These are phyloP conservation scores for Umbellularia californica DNA, from an alignment of 164 flowering plant species.

Conservation along the genomic window DNA sequence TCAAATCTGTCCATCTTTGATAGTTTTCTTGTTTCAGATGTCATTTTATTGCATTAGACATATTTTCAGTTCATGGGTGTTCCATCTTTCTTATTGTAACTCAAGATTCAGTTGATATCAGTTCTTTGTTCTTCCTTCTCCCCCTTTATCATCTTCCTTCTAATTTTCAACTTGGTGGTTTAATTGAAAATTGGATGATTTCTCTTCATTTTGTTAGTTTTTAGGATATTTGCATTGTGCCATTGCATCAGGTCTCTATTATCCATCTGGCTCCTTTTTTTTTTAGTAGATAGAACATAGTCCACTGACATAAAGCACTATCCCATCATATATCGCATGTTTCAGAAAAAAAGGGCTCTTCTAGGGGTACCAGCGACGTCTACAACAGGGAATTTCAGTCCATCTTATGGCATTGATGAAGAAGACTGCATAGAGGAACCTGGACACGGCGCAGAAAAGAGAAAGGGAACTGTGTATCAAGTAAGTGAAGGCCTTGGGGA, in stretches of 20 bases:
- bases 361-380: slow-evolving; percentile 34
- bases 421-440: slow-evolving; percentile 17
- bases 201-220: no score
- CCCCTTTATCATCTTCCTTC: no score
- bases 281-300: background rate
- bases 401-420: slow-evolving; percentile 30
- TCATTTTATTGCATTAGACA: no score
- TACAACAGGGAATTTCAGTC: slow-evolving; percentile 30
- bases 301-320: background rate
- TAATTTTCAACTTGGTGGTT: no score
- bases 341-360: slow-evolving; percentile 18
- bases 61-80: no score
- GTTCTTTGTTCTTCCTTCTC: no score
- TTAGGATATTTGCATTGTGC: background rate
- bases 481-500: slow-evolving; percentile 87
- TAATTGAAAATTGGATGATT: no score
- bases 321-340: background rate
- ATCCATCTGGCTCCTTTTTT: background rate
- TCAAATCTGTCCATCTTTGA: no score
- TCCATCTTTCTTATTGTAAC: background rate
- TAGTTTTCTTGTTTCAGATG: no score
- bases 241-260: background rate
- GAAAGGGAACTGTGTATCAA: slow-evolving; percentile 17
- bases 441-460: no score
- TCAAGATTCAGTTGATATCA: background rate